Evolutionary conservation across 768 basidiomycete genomes (phyloP).

Genomic region (Panaeolus cyanescens): DNA sequence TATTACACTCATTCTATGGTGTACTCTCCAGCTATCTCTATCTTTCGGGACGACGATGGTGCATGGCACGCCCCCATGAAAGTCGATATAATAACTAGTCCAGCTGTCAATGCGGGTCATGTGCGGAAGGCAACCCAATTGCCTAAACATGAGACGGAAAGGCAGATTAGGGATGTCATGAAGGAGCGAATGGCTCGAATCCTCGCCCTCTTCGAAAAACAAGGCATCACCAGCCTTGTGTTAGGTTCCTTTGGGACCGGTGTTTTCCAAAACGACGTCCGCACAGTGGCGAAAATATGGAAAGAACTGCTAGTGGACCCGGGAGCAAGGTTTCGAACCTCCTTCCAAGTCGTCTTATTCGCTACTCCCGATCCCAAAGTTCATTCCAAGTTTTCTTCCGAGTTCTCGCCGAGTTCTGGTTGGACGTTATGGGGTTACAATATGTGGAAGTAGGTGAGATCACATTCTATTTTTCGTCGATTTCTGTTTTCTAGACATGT

Average conservation of each 20-base stretch:
- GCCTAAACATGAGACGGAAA: constrained; percentile 18
- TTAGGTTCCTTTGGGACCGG: constrained; percentile 81
- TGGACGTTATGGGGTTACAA: neutral
- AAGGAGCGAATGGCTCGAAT: constrained; percentile 71
- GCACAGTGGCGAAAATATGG: constrained; percentile 63
- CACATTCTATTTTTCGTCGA: too few species aligned
- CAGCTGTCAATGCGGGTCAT: constrained; percentile 67
- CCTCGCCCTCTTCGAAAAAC: constrained; percentile 60
- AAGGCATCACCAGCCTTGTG: constrained; percentile 58
- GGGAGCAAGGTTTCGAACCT: constrained; percentile 51
- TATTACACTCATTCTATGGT: constrained; percentile 76
- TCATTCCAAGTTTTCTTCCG: constrained; percentile 18
- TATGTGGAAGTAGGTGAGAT: neutral
- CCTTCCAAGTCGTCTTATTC: constrained; percentile 67
- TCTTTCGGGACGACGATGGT: constrained; percentile 63
- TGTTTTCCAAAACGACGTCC: constrained; percentile 64
- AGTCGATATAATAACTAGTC: constrained; percentile 63
- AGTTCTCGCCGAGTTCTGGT: neutral
- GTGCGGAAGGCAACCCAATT: constrained; percentile 25
- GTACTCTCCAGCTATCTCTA: constrained; percentile 59
- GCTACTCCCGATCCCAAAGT: constrained; percentile 43
- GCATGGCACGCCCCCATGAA: constrained; percentile 54
- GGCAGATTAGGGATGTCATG: constrained; percentile 44
- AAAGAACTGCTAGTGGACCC: constrained; percentile 51
- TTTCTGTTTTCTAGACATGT: too few species aligned